These are phyloP conservation scores for Pouteria campechiana DNA, from an alignment of 179 eudicot genomes.

Conservation along the genomic window DNA sequence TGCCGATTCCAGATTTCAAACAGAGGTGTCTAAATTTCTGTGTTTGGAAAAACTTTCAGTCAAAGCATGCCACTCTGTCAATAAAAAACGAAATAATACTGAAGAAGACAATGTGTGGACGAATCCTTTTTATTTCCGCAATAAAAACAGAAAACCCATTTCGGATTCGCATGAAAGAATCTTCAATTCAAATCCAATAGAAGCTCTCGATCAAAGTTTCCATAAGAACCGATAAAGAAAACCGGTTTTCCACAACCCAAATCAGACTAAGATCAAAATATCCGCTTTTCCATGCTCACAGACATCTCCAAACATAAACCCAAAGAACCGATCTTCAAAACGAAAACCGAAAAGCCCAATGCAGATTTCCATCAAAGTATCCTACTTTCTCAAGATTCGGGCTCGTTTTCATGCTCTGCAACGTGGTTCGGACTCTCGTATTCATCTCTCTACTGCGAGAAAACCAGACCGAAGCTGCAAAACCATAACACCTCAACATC, in stretches of 20 bases:
- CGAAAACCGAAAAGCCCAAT: neutral
- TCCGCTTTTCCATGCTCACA: neutral
- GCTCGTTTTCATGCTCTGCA: constrained; percentile 26
- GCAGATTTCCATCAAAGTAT: neutral
- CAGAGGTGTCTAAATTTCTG: no score
- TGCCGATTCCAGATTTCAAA: no score
- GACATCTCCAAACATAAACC: neutral
- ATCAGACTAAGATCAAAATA: no score
- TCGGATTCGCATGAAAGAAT: neutral
- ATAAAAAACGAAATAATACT: no score
- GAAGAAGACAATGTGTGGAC: no score
- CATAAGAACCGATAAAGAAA: no score
- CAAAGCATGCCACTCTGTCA: no score
- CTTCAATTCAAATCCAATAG: constrained; percentile 1
- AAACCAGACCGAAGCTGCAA: constrained; percentile 1
- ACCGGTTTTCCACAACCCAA: no score
- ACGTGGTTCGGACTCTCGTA: constrained; percentile 12
- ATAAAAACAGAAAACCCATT: constrained; percentile 4
- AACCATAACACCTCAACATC: neutral
- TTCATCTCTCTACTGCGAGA: constrained; percentile 16
- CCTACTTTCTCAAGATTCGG: constrained; percentile 17
- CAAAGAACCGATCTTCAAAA: neutral
- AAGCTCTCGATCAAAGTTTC: no score
- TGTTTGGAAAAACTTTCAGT: neutral
- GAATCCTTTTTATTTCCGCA: neutral